phyloP scores from a whole-genome alignment of 768 basidiomycete genomes.

The Cubamyces lactineus region DNA sequence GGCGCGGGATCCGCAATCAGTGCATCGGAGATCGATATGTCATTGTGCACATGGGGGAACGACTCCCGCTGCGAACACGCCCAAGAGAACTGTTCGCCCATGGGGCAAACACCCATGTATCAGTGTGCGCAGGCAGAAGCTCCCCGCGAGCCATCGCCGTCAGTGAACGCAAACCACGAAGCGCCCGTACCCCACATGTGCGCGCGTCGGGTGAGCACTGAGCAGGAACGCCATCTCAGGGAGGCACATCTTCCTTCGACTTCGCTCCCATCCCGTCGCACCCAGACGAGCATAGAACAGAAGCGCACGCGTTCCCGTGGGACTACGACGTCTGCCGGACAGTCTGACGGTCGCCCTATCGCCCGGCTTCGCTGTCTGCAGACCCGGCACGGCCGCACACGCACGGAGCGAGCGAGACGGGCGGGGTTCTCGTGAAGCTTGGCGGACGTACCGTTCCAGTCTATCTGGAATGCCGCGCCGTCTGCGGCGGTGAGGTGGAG shows the following conservation, averaged over 20 bases:
- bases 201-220: neutral
- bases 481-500: constrained; percentile 64
- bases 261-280: neutral
- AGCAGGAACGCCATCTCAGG: neutral
- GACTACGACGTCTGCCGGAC: constrained; percentile 6
- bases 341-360: constrained; percentile 10
- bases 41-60: neutral
- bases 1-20: constrained; percentile 18
- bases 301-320: constrained; percentile 1
- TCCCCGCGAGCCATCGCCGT: too few species aligned
- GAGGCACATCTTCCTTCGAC: neutral
- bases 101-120: constrained; percentile 2
- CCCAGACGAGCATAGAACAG: constrained; percentile 4
- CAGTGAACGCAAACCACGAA: neutral
- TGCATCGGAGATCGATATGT: constrained; percentile 11
- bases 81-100: neutral
- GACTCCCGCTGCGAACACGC: constrained; percentile 6
- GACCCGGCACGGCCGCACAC: neutral
- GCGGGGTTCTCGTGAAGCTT: neutral
- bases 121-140: constrained; percentile 11
- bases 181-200: constrained; percentile 17
- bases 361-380: neutral
- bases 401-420: too few species aligned
- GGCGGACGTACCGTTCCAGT: constrained; percentile 62
- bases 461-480: constrained; percentile 57